phyloP scores from a whole-genome alignment of 805 yeast genomes.

The Candida nitratophila region DNA sequence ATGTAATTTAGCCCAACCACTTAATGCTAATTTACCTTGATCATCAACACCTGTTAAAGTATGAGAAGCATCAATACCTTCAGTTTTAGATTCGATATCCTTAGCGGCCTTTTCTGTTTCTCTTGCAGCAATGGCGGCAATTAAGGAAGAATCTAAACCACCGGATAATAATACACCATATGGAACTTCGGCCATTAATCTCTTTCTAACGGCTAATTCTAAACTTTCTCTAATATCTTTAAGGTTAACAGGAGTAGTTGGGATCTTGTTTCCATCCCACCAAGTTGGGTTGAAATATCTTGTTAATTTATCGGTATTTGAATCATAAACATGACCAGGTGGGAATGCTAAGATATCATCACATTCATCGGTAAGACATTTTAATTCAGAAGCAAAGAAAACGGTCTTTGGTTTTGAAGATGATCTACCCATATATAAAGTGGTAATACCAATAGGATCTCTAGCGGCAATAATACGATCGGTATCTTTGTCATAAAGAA shows the following conservation, averaged over 20 bases:
- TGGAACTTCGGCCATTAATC: constrained; percentile 99
- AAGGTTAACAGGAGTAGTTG: constrained; percentile 71
- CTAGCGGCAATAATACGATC: constrained; percentile 95
- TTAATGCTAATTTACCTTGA: constrained; percentile 69
- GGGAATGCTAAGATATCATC: constrained; percentile 92
- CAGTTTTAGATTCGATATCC: constrained; percentile 32
- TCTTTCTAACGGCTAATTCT: constrained; percentile 95
- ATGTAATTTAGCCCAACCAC: constrained; percentile 76
- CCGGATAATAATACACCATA: constrained; percentile 97
- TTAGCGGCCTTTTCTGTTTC: constrained; percentile 80
- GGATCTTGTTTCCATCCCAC: constrained; percentile 81
- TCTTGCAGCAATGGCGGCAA: constrained; percentile 95
- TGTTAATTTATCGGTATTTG: constrained; percentile 75
- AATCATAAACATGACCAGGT: constrained; percentile 96
- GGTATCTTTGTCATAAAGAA: constrained; percentile 70
- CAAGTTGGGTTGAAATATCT: constrained; percentile 90
- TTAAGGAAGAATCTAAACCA: constrained; percentile 93
- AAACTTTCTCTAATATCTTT: constrained; percentile 66
- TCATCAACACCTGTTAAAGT: constrained; percentile 91
- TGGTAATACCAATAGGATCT: constrained; percentile 97
- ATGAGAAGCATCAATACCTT: constrained; percentile 54
- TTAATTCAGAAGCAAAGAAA: constrained; percentile 90
- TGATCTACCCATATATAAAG: constrained; percentile 89
- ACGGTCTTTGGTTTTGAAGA: constrained; percentile 64
- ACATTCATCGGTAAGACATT: constrained; percentile 91